Conservation (phyloP, 768 basidiomycete species). For the Tylopilus subfusipes region DNA sequence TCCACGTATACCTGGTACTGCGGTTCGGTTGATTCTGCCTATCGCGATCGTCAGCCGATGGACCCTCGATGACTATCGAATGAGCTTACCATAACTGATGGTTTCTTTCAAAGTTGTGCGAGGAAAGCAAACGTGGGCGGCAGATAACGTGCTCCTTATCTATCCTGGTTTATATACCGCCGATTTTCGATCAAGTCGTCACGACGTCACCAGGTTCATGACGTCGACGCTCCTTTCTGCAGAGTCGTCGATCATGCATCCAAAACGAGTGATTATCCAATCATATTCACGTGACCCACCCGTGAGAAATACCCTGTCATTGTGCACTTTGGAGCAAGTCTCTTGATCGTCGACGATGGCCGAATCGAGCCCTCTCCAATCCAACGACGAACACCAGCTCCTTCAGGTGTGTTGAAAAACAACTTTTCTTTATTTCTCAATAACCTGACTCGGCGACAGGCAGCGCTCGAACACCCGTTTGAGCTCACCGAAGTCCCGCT, state of each 20-base stretch:
- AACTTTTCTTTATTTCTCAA: background rate
- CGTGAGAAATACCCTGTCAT: background rate
- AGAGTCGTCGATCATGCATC: background rate
- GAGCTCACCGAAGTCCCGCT: constrained; percentile 23
- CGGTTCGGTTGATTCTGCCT: constrained; percentile 19
- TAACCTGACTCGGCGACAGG: constrained; percentile 8
- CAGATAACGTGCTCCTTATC: background rate
- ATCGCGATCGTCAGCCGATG: constrained; percentile 1
- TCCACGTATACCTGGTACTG: constrained; percentile 25
- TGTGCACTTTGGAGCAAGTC: background rate
- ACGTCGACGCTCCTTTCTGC: constrained; percentile 17
- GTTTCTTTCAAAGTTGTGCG: background rate
- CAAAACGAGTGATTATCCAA: constrained; percentile 6
- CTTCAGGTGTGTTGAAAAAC: constrained; percentile 14
- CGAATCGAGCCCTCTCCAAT: constrained; percentile 22
- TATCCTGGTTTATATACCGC: constrained; percentile 12
- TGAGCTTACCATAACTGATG: constrained; percentile 11
- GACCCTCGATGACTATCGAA: background rate
- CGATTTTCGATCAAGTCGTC: constrained; percentile 8
- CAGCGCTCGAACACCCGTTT: constrained; percentile 27
- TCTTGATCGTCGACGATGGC: constrained; percentile 19
- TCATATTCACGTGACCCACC: background rate
- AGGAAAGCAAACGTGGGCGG: background rate
- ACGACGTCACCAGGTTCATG: constrained; percentile 18
- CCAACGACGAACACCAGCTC: constrained; percentile 21